These are phyloP conservation scores for Luvunga scandens DNA, from an alignment of 345 rosid species.

Conservation along the genomic window DNA sequence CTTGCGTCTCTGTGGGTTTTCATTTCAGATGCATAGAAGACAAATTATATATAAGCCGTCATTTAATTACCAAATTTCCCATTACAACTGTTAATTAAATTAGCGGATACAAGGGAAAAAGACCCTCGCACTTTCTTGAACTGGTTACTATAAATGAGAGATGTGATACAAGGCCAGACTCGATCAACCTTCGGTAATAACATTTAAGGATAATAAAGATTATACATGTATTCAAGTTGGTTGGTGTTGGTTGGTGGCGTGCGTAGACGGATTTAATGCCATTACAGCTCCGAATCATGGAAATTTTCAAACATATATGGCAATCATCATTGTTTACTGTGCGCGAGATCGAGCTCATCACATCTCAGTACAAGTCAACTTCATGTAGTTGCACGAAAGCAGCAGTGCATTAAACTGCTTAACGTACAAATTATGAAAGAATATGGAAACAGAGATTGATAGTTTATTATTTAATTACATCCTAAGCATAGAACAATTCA, in stretches of 20 bases:
- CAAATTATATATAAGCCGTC: not conserved
- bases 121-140: not conserved
- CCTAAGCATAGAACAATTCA: not conserved
- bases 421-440: not conserved
- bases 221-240: not conserved
- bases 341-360: not conserved
- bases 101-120: not conserved
- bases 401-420: not conserved
- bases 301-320: not conserved
- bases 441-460: not conserved
- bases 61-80: not conserved
- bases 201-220: too few relatives aligned
- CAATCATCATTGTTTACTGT: not conserved
- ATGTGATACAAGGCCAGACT: not conserved
- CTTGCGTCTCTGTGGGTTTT: not conserved
- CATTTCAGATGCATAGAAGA: not conserved
- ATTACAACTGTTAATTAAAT: not conserved
- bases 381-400: not conserved
- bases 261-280: not conserved
- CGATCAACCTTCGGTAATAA: not conserved
- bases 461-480: not conserved
- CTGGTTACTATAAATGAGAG: not conserved
- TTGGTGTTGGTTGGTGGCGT: not conserved
- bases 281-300: not conserved
- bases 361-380: not conserved